Percentiles rank a stretch among this genome's conserved stretches.
These are phyloP conservation scores for Tetrapisispora phaffii DNA, from an alignment of 805 yeast genomes.

Conservation along the genomic window DNA sequence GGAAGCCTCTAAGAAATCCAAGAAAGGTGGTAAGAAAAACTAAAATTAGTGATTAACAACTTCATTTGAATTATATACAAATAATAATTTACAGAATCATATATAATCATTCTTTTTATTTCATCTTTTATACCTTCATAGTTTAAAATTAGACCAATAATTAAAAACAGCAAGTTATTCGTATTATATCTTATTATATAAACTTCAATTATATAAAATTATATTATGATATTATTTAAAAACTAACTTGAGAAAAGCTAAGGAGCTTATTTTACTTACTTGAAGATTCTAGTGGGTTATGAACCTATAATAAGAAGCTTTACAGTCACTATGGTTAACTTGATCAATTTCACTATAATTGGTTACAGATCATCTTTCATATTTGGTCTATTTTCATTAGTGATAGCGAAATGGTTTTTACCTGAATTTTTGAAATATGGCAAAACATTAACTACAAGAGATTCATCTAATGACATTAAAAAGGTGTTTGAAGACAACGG, in stretches of 20 bases:
- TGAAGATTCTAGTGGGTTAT: no score
- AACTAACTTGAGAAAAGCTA: no score
- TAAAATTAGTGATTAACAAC: constrained; percentile 1
- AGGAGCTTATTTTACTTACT: not conserved
- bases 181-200: not conserved
- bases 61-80: not conserved
- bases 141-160: constrained; percentile 3
- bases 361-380: constrained; percentile 6
- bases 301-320: no score
- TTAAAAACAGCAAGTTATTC: not conserved
- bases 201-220: no score
- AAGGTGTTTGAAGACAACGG: not conserved
- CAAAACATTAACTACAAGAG: constrained; percentile 27
- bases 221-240: not conserved
- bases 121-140: constrained; percentile 4
- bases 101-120: constrained; percentile 2
- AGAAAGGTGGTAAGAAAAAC: constrained; percentile 11
- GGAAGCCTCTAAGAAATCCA: constrained; percentile 34
- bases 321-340: not conserved
- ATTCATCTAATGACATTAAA: not conserved
- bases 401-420: constrained; percentile 28
- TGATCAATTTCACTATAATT: not conserved
- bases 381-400: constrained; percentile 20
- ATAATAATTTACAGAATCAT: not conserved
- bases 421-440: constrained; percentile 37